A percentile compares a stretch with the other conserved stretches of the same genome.
Evolutionary conservation across 2,329 filamentous ascomycete species (phyloP).

Genomic region (Nemania serpens): DNA sequence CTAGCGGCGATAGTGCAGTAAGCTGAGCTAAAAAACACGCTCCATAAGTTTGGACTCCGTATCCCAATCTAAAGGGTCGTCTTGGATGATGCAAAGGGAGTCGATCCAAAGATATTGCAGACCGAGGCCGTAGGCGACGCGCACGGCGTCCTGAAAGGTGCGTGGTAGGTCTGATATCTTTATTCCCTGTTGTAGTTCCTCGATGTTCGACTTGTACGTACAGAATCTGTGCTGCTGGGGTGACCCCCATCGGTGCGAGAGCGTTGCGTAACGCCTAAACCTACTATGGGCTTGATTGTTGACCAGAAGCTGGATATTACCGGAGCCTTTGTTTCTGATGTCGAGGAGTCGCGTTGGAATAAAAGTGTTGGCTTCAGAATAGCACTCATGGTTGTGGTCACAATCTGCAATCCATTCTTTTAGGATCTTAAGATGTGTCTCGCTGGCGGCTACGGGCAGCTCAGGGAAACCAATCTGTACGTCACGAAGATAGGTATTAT

Average conservation of each 20-base stretch:
- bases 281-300: neutral
- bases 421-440: neutral
- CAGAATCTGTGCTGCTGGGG: neutral
- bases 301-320: neutral
- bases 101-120: constrained; percentile 4
- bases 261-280: neutral
- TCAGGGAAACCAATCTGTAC: constrained; percentile 7
- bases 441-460: neutral
- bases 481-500: neutral
- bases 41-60: constrained; percentile 2
- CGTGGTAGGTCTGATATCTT: neutral
- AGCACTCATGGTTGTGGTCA: neutral
- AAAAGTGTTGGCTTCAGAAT: neutral
- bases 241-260: neutral
- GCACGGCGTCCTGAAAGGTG: constrained; percentile 7
- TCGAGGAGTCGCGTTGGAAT: constrained; percentile 7
- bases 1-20: constrained; percentile 7
- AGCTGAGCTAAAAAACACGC: constrained; percentile 2
- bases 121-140: neutral
- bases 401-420: constrained; percentile 8
- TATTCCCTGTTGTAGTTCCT: neutral
- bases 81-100: neutral
- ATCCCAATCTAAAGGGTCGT: constrained; percentile 4
- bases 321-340: neutral
- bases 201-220: constrained; percentile 4